Evolutionary conservation across 202 grass and related monocot species (phyloP).

Genomic region (Zizania palustris): DNA sequence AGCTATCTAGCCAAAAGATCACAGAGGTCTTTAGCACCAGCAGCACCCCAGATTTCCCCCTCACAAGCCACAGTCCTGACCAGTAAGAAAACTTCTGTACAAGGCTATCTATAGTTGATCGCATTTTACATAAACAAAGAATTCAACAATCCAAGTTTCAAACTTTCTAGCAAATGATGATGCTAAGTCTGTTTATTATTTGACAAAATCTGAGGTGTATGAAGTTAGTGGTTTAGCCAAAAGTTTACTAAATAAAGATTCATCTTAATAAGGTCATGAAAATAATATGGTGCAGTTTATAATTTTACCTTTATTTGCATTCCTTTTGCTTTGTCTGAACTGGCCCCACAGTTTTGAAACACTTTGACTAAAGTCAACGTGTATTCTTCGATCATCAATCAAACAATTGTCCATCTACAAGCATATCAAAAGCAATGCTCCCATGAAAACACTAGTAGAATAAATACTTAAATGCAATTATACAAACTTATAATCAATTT

Average conservation of each 20-base stretch:
- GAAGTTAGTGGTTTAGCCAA: not conserved
- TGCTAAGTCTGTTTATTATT: not conserved
- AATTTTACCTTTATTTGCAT: constrained; percentile 73
- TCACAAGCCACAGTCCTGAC: too few relatives aligned
- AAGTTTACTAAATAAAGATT: not conserved
- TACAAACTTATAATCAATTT: too few relatives aligned
- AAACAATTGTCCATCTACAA: constrained; percentile 96
- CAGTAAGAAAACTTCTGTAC: not conserved
- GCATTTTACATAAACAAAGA: not conserved
- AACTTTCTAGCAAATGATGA: not conserved
- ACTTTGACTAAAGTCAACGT: constrained; percentile 99
- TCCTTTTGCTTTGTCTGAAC: constrained; percentile 88
- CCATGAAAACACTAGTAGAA: constrained; percentile 8
- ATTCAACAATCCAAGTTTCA: not conserved
- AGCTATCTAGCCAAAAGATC: too few relatives aligned
- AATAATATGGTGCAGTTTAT: not conserved
- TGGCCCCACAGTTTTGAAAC: constrained; percentile 95
- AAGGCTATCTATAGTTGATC: not conserved
- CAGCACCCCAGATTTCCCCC: too few relatives aligned
- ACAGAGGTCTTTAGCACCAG: too few relatives aligned
- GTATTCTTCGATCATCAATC: constrained; percentile 95
- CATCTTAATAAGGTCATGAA: not conserved
- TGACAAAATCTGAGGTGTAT: not conserved
- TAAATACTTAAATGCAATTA: not conserved
- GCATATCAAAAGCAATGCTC: constrained; percentile 35